A percentile compares a stretch with the other conserved stretches of the same genome.
These are phyloP conservation scores for Globisporangium solare DNA, from an alignment of 352 stramenopile genomes.

Conservation along the genomic window DNA sequence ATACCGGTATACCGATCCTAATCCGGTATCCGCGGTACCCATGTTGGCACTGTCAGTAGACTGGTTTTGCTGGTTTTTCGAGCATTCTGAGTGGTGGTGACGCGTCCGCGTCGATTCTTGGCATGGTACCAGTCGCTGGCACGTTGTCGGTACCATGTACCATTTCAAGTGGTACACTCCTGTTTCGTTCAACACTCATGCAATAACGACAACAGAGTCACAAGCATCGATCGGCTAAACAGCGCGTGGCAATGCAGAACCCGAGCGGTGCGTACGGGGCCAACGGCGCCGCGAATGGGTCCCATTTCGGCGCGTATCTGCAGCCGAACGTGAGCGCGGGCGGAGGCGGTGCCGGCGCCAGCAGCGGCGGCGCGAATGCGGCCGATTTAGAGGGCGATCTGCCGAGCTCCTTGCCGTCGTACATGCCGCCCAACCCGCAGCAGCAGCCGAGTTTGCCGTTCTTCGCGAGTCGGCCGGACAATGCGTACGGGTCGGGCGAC, in stretches of 20 bases:
- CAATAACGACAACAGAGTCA: no score
- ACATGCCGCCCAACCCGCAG: conserved; percentile 34
- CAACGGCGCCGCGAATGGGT: conserved; percentile 1
- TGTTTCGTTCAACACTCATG: background rate
- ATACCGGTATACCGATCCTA: conserved; percentile 3
- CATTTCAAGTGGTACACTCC: background rate
- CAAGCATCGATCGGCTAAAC: no score
- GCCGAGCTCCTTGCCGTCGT: conserved; percentile 70
- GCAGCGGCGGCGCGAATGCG: background rate
- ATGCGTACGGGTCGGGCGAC: conserved; percentile 4
- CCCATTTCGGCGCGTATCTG: conserved; percentile 9
- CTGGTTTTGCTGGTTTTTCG: no score
- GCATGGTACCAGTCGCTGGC: background rate
- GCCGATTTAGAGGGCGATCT: conserved; percentile 49
- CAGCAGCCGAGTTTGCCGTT: conserved; percentile 22
- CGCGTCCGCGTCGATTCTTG: conserved; percentile 12
- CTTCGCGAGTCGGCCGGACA: conserved; percentile 18
- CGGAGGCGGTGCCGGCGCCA: no score
- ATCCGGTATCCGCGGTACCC: no score
- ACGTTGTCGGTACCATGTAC: conserved; percentile 9
- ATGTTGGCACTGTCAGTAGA: background rate
- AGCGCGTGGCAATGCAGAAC: conserved; percentile 17
- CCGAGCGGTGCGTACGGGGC: background rate
- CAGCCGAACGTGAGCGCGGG: conserved; percentile 1
- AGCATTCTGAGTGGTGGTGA: conserved; percentile 1